Conservation (phyloP, 139 green algal species). For the Picochlorum sp. region DNA sequence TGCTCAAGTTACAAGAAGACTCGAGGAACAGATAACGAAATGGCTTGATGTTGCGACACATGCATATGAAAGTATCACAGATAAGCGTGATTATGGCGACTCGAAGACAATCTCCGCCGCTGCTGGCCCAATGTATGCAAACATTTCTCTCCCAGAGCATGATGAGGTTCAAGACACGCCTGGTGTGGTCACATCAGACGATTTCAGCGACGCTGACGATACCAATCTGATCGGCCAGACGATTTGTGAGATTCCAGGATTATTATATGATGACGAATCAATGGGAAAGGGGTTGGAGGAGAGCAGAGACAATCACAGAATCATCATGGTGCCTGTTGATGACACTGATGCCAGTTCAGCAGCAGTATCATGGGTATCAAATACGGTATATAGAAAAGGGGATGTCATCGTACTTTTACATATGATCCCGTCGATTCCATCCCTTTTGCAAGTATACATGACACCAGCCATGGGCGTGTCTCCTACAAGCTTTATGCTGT, state of each 20-base stretch:
- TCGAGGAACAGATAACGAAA: too few species aligned
- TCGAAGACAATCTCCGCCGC: too few species aligned
- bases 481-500: background rate
- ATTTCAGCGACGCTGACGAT: background rate
- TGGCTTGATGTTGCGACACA: too few species aligned
- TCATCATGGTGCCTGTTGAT: conserved; percentile 25
- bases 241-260: too few species aligned
- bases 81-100: too few species aligned
- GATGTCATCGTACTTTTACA: conserved; percentile 24
- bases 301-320: background rate
- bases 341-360: conserved; percentile 9
- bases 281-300: too few species aligned
- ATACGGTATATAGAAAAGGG: conserved; percentile 10
- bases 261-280: too few species aligned
- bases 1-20: too few species aligned
- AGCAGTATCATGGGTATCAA: conserved; percentile 15
- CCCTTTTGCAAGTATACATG: background rate
- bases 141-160: too few species aligned
- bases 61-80: too few species aligned
- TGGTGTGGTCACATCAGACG: background rate
- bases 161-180: too few species aligned
- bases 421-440: conserved; percentile 21
- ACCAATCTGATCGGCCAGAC: background rate
- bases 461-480: conserved; percentile 1
- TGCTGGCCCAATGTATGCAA: too few species aligned